Evolutionary conservation across 805 yeast genomes (phyloP).

Genomic region (Pichia ethanolica): DNA sequence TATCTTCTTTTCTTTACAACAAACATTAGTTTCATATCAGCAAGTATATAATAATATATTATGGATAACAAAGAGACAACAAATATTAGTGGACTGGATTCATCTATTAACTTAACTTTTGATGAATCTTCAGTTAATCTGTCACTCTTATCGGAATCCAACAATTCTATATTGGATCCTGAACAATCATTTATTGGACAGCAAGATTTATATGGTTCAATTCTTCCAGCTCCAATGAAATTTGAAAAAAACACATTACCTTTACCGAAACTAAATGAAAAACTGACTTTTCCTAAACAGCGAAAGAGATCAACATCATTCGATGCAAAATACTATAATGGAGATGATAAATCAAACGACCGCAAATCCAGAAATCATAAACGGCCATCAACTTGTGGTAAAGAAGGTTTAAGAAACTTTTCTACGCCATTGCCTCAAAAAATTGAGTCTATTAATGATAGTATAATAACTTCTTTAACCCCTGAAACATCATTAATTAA

Average conservation of each 20-base stretch:
- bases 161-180: not conserved
- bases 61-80: no score
- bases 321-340: not conserved
- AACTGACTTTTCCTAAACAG: conserved; percentile 19
- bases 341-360: not conserved
- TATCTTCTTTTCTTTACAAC: no score
- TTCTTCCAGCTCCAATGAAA: conserved; percentile 23
- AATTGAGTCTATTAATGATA: conserved; percentile 14
- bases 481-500: conserved; percentile 8
- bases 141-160: not conserved
- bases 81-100: not conserved
- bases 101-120: not conserved
- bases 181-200: conserved; percentile 14
- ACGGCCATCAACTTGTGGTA: conserved; percentile 9
- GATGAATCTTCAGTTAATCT: not conserved
- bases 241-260: conserved; percentile 8
- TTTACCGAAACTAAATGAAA: conserved; percentile 15
- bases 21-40: no score
- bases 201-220: conserved; percentile 20
- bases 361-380: not conserved
- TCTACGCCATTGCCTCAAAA: conserved; percentile 17
- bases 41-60: no score
- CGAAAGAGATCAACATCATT: conserved; percentile 8
- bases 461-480: conserved; percentile 21
- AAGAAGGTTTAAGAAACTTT: conserved; percentile 15